Evolutionary conservation across 163 green algal species (phyloP).

Genomic region (Chlamydomonas reinhardtii): DNA sequence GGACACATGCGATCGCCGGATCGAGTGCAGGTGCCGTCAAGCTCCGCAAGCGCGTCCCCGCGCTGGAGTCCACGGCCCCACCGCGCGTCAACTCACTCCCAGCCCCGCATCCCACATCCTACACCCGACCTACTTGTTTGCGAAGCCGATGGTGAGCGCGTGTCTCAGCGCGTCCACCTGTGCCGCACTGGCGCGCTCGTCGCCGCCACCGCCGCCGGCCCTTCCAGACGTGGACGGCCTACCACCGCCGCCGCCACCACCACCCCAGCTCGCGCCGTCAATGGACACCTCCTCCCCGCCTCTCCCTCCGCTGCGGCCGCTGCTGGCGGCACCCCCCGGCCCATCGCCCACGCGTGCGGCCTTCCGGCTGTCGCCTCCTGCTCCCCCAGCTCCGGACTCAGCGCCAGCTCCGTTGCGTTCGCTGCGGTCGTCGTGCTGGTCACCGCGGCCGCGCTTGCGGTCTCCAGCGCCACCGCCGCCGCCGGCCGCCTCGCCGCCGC

Average conservation of each 20-base stretch:
- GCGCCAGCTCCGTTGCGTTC: not conserved
- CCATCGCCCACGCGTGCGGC: not conserved
- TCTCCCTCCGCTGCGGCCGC: not conserved
- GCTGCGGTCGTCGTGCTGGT: not conserved
- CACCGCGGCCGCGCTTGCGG: conserved; percentile 31
- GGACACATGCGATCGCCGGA: too few species aligned
- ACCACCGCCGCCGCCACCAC: not conserved
- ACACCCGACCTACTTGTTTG: conserved; percentile 64
- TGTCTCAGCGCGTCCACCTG: conserved; percentile 61
- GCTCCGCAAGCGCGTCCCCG: too few species aligned
- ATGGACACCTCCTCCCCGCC: too few species aligned
- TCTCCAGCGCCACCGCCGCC: not conserved
- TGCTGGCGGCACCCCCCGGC: not conserved
- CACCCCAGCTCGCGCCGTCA: not conserved
- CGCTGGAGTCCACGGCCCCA: not conserved
- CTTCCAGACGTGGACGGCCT: not conserved
- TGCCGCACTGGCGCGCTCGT: not conserved
- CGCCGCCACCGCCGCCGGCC: not conserved
- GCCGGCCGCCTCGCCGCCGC: not conserved
- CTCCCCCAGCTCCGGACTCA: too few species aligned
- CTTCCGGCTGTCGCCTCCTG: not conserved
- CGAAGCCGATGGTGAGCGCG: conserved; percentile 86
- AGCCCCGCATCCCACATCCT: not conserved
- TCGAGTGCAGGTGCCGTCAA: too few species aligned
- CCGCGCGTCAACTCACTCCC: too few species aligned